Conservation (phyloP, 768 basidiomycete genomes). For the Pulveroboletus sp. region DNA sequence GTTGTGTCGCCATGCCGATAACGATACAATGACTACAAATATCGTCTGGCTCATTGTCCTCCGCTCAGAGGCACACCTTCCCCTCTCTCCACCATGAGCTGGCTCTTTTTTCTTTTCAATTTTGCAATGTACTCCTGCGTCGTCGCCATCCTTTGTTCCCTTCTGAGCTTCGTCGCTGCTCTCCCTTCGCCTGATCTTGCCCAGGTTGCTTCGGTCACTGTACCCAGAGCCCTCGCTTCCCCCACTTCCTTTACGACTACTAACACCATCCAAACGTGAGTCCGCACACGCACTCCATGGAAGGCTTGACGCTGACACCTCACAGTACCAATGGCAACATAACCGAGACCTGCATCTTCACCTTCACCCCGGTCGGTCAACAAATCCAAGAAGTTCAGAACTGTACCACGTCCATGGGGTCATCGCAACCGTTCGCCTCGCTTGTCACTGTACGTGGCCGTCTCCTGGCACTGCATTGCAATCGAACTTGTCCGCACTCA, state of each 20-base stretch:
- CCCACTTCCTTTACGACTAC: slow-evolving; percentile 36
- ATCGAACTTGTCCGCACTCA: background rate
- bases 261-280: slow-evolving; percentile 39
- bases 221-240: slow-evolving; percentile 23
- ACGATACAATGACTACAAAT: background rate
- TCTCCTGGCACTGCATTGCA: too few relatives aligned
- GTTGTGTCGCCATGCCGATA: slow-evolving; percentile 19
- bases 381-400: slow-evolving; percentile 49
- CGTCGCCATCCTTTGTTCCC: slow-evolving; percentile 22
- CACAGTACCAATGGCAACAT: slow-evolving; percentile 46
- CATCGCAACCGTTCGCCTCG: slow-evolving; percentile 8
- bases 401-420: slow-evolving; percentile 41
- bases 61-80: slow-evolving; percentile 33
- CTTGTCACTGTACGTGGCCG: slow-evolving; percentile 8
- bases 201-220: slow-evolving; percentile 16
- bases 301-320: background rate
- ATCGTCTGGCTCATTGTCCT: background rate
- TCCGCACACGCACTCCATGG: background rate
- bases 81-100: slow-evolving; percentile 31
- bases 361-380: slow-evolving; percentile 51
- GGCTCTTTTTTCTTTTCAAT: slow-evolving; percentile 32
- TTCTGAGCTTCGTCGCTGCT: slow-evolving; percentile 24
- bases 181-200: slow-evolving; percentile 20
- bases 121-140: slow-evolving; percentile 22
- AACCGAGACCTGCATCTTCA: slow-evolving; percentile 55